Percentiles rank a stretch among this genome's conserved stretches.
Evolutionary conservation across 345 rosid species (phyloP).

Genomic region (Ceriops tagal): DNA sequence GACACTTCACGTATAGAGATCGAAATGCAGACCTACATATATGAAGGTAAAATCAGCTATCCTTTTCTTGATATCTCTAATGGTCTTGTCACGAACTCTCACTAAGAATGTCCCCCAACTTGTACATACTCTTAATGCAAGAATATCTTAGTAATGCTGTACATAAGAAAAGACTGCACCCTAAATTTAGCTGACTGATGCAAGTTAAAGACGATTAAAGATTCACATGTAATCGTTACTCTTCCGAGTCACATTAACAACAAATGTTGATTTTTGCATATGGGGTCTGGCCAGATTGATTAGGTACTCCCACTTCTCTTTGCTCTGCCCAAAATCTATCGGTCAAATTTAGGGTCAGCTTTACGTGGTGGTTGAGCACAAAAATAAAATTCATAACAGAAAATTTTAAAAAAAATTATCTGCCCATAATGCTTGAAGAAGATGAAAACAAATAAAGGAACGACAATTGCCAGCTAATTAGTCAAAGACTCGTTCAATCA

Average conservation of each 20-base stretch:
- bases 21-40: slow-evolving; percentile 59
- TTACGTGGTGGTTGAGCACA: background rate
- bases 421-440: no score
- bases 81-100: slow-evolving; percentile 71
- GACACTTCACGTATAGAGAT: slow-evolving; percentile 3
- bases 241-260: slow-evolving; percentile 75
- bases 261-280: slow-evolving; percentile 82
- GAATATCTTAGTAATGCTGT: background rate
- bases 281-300: slow-evolving; percentile 74
- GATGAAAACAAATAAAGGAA: no score
- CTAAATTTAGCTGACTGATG: background rate
- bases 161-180: slow-evolving; percentile 7
- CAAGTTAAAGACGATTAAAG: background rate
- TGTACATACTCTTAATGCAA: slow-evolving; percentile 62
- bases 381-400: no score
- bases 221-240: slow-evolving; percentile 79
- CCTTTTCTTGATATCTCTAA: slow-evolving; percentile 76
- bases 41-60: slow-evolving; percentile 86
- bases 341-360: background rate
- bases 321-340: slow-evolving; percentile 40
- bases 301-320: slow-evolving; percentile 73
- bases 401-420: no score
- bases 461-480: no score
- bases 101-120: slow-evolving; percentile 78
- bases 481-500: no score